phyloP scores from a whole-genome alignment of 164 flowering plant species.

The Brasenia schreberi region DNA sequence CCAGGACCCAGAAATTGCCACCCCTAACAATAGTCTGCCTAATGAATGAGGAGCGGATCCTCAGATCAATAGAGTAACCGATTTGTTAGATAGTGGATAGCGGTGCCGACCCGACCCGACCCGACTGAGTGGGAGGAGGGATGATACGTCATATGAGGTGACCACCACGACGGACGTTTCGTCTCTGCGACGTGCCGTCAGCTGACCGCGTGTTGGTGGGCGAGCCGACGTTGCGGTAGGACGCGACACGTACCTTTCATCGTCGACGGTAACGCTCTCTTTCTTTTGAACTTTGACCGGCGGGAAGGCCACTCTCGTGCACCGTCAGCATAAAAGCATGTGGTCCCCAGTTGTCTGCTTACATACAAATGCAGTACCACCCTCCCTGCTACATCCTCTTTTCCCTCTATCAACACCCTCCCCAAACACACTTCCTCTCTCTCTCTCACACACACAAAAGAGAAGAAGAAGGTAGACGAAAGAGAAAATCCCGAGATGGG shows the following conservation, averaged over 20 bases:
- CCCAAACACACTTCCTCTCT: not conserved
- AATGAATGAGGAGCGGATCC: too few relatives aligned
- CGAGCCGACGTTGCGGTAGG: not conserved
- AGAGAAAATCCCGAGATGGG: slow-evolving; percentile 2
- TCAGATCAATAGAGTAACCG: too few relatives aligned
- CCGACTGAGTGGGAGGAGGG: too few relatives aligned
- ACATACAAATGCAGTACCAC: not conserved
- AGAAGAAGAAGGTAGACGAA: not conserved
- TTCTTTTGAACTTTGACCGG: not conserved
- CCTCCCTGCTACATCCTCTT: too few relatives aligned
- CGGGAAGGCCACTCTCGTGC: not conserved
- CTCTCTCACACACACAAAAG: not conserved
- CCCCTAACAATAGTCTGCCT: too few relatives aligned
- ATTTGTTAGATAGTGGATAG: too few relatives aligned
- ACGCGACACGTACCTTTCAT: not conserved
- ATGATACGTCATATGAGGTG: too few relatives aligned
- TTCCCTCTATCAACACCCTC: not conserved
- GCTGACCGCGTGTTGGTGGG: not conserved
- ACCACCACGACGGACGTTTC: not conserved
- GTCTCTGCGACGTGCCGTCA: not conserved
- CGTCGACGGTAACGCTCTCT: not conserved
- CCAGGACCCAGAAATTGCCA: too few relatives aligned
- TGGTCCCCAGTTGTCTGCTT: not conserved
- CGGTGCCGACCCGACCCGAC: too few relatives aligned
- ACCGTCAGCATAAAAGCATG: not conserved